Base-by-base conservation (phyloP, 2,329 filamentous ascomycete species). In the Monosporascus sp. region DNA sequence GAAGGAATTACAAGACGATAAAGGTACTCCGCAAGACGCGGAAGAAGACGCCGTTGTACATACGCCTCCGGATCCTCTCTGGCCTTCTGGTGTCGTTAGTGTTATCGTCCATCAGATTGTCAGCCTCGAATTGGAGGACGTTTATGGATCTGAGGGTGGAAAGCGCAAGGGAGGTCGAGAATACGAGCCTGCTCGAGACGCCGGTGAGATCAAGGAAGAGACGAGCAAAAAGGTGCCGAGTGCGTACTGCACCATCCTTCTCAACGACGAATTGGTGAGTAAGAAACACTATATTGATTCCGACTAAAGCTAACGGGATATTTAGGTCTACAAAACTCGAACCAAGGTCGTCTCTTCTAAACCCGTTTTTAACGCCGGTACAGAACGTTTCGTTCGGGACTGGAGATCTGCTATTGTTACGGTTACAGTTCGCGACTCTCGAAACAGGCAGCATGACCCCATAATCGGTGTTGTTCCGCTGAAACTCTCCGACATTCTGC, bases 281-380 rank as follows among this genome's bases (percentile, higher is more conserved):
- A 41, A 51, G 41, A 24, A 8, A 20, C 49, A 5, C 20, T 50
- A 17, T 49, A 31, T 31, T 52, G 51, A 57, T 47, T 31, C 57
- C 59, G 57, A 60, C 47, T 54, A 24, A 31, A 20, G 38, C 46
- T 60, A 80, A 73, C 37, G 9, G 17, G 20, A 17, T 37, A 39
- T 9, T 52, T 37, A 66, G 65, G 78, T 91, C 18, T 97, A 97
- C 76, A 91, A 93, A 65, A 97, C 93, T n/a, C 84, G 94, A 64
- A 84, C 90, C 37, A 97, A 99, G 76, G 92, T 92, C 4, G 88
- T 96, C 7, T 95, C 89, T 37, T 95, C 90, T 50, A 92, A 95
- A 68, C 94, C 94, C 1, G 97, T 97, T 58, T 97, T 96, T 79
- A 97, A 97, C 62, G 92, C 94, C 3, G 93, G 93, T 54, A 97